Evolutionary conservation across 2,329 filamentous ascomycete species (phyloP).

Genomic region (Fusarium odoratissimum): DNA sequence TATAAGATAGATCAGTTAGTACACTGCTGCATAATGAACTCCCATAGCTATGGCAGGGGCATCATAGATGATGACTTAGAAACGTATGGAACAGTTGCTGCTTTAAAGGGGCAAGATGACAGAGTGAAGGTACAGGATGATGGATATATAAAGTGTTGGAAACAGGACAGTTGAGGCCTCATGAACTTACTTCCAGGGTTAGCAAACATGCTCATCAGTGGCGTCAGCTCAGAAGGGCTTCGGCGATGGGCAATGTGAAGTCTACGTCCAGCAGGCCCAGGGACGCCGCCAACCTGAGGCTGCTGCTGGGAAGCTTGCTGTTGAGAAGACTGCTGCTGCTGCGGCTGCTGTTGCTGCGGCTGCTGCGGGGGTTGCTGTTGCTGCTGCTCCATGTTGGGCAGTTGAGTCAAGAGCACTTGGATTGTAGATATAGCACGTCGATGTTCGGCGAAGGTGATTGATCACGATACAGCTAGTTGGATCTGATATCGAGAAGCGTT

Average conservation of each 20-base stretch:
- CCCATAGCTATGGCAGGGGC: not conserved
- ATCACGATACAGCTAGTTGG: constrained; percentile 39
- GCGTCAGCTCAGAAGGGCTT: constrained; percentile 96
- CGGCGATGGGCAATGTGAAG: constrained; percentile 97
- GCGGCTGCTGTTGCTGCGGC: constrained; percentile 62
- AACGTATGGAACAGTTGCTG: not conserved
- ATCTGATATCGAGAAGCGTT: constrained; percentile 40
- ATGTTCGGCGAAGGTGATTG: constrained; percentile 48
- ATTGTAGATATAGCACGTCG: constrained; percentile 50
- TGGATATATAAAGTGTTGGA: not conserved
- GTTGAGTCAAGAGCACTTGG: constrained; percentile 55
- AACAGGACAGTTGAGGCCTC: constrained; percentile 10
- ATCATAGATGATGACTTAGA: not conserved
- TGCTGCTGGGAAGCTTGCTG: constrained; percentile 61
- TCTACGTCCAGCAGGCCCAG: constrained; percentile 85
- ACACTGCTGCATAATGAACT: not conserved
- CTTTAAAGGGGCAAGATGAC: not conserved
- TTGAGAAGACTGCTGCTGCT: constrained; percentile 68
- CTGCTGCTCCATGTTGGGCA: constrained; percentile 69
- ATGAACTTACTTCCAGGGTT: constrained; percentile 71
- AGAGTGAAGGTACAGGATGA: constrained; percentile 9
- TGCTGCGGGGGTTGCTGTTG: constrained; percentile 67
- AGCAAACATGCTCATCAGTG: constrained; percentile 92
- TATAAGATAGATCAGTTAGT: constrained; percentile 53
- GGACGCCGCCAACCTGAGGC: constrained; percentile 66